Evolutionary conservation across 495 filamentous ascomycete species (phyloP), one percentile per base, ranked within the genome.

Genomic region (Penicillium atrosanguineum): DNA sequence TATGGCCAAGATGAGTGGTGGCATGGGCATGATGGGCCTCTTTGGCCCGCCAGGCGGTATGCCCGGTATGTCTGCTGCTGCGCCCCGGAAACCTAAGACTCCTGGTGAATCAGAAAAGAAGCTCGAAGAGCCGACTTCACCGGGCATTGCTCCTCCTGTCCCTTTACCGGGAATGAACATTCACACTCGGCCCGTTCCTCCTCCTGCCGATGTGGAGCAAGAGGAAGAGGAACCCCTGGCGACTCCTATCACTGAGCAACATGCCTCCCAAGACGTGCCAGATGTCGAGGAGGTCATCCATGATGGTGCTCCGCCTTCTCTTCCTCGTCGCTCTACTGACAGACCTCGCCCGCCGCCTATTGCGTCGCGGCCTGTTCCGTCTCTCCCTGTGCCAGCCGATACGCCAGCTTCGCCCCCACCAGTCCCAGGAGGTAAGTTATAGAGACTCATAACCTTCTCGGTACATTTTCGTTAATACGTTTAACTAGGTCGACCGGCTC

Each of bases 1-100:
- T 55, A 97, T 98, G 90, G 93, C 92, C 21, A 96, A 95, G 71
- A 95, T 98, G 89, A 94, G 91, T 57, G 94, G 95, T 54, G 94
- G 94, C 15, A 96, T 96, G 91, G 91, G 92, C 15, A 92, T 96
- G 87, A 85, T 90, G 68, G 91, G 93, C 43, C 92, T 97, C 81
- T 94, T 96, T 69, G 90, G 90, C 11, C 80, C 86, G 25, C 87
- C 90, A 46, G 82, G 81, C 25, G 86, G 88, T 46, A 84, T 94
- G 69, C 73, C 75, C 46, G 69, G 69, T 31, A 61, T 71, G 55
- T 62, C 81, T 74, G 64, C 69, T 60, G 49, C 64, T 43, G 64
- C 56, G 46, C 20, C 70, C 59, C 67, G 80, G 69, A 71, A 76
- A 52, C 70, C 79, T 2, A 77, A 77, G 46, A 74, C 80, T 47